Evolutionary conservation across 2,329 filamentous ascomycete genomes (phyloP), one percentile per base, ranked within the genome.

Genomic region (Scorias spongiosa): DNA sequence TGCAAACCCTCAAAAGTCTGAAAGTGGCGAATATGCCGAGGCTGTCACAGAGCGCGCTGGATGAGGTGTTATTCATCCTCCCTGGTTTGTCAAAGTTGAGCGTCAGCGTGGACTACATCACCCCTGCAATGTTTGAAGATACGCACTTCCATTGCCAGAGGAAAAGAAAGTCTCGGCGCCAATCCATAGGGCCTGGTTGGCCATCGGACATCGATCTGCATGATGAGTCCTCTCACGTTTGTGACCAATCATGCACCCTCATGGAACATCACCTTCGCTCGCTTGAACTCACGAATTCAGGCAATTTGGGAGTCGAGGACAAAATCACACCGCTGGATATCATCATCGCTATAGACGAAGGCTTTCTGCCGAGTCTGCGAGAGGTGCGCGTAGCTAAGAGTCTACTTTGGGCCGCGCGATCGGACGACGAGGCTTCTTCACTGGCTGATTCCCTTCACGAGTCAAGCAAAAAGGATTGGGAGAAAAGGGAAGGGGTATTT

Each of bases 21-120:
- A 61, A 58, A 17, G 57, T 70, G 5, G 54, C 60, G 11, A 58
- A 67, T 40, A 54, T 70, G 6, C 66, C 66, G 0, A 54, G 57
- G 11, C 53, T 69, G 0, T 55, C 55, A 26, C 55, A 60, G 28
- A 59, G 59, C 29, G 52, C 61, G 0, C 55, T 70, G 5, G 66
- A 70, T 47, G 47, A 51, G 12, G 54, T 70, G 0, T 54, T 71
- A 1, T 50, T 57, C 29, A 56, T 65, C 46, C 59, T 66, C 4
- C 66, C 67, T 0, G 50, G 59, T 5, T 52, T 71, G 2, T 53
- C 53, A 2, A 47, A 49, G 17, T 61, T 72, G 1, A 65, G 61
- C 48, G 56, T 71, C 39, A 63, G 65, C 17, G 57, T 68, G 9
- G 68, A 70, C 47, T 71, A 69, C 54, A 65, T 71, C 42, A 65